A percentile compares a stretch with the other conserved stretches of the same genome.
These are phyloP conservation scores for Agrocybe chaxingu DNA, from an alignment of 768 basidiomycete species.

Conservation along the genomic window DNA sequence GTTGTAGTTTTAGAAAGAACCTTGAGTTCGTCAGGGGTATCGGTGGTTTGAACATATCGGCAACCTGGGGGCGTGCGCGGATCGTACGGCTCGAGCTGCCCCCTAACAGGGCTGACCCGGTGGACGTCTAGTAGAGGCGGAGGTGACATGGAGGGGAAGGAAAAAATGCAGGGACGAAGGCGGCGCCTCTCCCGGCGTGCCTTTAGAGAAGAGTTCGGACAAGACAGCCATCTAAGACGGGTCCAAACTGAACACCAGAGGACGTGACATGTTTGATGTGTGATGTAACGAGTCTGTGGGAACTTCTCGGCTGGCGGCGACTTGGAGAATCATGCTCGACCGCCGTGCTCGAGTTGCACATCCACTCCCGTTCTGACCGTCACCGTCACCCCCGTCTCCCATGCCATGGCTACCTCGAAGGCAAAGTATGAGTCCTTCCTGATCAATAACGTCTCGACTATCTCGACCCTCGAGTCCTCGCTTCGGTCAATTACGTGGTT, in stretches of 20 bases:
- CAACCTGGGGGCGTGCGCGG: slow-evolving; percentile 53
- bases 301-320: slow-evolving; percentile 15
- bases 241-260: slow-evolving; percentile 3
- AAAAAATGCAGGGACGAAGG: slow-evolving; percentile 1
- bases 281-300: slow-evolving; percentile 9
- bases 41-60: slow-evolving; percentile 73
- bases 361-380: slow-evolving; percentile 3
- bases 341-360: neutral
- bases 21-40: slow-evolving; percentile 74
- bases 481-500: slow-evolving; percentile 93
- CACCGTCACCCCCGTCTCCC: slow-evolving; percentile 8
- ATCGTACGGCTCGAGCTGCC: slow-evolving; percentile 71
- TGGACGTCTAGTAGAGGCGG: slow-evolving; percentile 48
- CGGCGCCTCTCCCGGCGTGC: slow-evolving; percentile 5
- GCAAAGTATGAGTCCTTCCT: slow-evolving; percentile 82
- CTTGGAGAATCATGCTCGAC: slow-evolving; percentile 20
- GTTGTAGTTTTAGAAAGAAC: slow-evolving; percentile 25
- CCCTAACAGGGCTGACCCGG: slow-evolving; percentile 64
- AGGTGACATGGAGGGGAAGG: slow-evolving; percentile 22
- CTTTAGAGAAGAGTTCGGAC: slow-evolving; percentile 10
- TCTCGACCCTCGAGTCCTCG: slow-evolving; percentile 85
- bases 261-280: slow-evolving; percentile 13
- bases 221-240: slow-evolving; percentile 18
- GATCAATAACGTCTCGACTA: slow-evolving; percentile 79
- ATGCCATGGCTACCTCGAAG: slow-evolving; percentile 57